Percentiles rank a stretch among this genome's conserved stretches.
phyloP scores from a whole-genome alignment of 2,329 filamentous ascomycete species.

The Aspergillus pseudoterreus region DNA sequence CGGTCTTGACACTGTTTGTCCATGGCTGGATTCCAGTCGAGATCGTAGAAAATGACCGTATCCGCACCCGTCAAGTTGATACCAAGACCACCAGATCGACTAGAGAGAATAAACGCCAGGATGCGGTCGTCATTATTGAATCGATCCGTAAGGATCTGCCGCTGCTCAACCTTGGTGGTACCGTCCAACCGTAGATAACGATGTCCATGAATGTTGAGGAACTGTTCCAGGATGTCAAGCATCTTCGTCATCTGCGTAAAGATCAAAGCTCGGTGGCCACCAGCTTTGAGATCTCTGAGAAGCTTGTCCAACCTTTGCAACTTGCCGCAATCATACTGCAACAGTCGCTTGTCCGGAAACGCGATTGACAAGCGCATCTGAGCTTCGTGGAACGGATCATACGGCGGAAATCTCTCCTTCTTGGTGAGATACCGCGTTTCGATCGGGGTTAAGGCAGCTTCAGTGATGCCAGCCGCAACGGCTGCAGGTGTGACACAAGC shows the following conservation, averaged over 20 bases:
- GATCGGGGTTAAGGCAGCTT: conserved; percentile 62
- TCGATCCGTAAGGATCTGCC: conserved; percentile 89
- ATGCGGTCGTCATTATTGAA: conserved; percentile 96
- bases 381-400: conserved; percentile 88
- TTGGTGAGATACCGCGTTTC: conserved; percentile 47
- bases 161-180: conserved; percentile 92
- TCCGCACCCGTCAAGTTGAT: conserved; percentile 97
- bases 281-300: conserved; percentile 79
- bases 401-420: conserved; percentile 51
- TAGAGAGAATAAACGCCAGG: conserved; percentile 91
- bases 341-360: conserved; percentile 91
- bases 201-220: conserved; percentile 95
- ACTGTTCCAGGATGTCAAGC: conserved; percentile 93
- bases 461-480: conserved; percentile 72
- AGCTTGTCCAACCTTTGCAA: conserved; percentile 84
- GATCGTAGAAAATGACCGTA: conserved; percentile 97
- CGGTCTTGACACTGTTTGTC: conserved; percentile 98
- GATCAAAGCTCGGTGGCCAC: conserved; percentile 89
- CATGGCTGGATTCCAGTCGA: conserved; percentile 99
- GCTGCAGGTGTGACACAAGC: conserved; percentile 89
- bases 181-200: conserved; percentile 95
- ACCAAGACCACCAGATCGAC: conserved; percentile 86
- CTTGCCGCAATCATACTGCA: conserved; percentile 98
- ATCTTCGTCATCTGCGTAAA: conserved; percentile 99
- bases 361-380: conserved; percentile 91